Evolutionary conservation across 352 stramenopile species (phyloP), one percentile per base, ranked within the genome.

Genomic region (Blastocystis sp.): DNA sequence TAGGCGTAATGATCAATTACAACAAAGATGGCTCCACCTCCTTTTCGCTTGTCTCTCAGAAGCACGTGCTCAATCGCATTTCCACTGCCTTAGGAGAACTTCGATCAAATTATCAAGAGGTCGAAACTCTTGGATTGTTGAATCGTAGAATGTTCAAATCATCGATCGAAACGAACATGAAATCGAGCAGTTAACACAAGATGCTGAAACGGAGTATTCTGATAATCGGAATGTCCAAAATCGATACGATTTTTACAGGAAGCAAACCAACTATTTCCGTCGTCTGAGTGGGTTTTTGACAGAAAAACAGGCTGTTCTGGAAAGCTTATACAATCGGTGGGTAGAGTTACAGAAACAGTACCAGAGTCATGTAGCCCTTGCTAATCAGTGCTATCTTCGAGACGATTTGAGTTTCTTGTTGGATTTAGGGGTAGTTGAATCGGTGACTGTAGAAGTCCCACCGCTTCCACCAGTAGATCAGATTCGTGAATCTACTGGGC

Each of bases 231-330:
- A 63, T 41, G 50, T 81, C 37, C 24, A 81, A 24, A 65, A 16
- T 41, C 70, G 70, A 16, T 81, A 81, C 55, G 70, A 81, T 16
- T 81, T 63, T 65, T 81, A 81, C 24, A 45, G 55, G 26, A 50
- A 63, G 39, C 70, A 81, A 41, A 43, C 24, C 20, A 47, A 81
- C 16, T 81, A 64, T 41, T 81, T 81, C 70, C 39, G 70, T n/a
- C 70, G 70, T 18, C 43, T 81, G 34, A 81, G 70, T 41, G 70
- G 70, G 45, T 81, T 62, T 41, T 41, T 81, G 16, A 81, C 70
- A 8, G 70, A 81, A 26, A 24, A 41, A 1, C 20, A 41, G 54
- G 50, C 4, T n/a, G 45, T 62, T 41, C 7, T 81, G 8, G 70
- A 81, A 16, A 7, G 39, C 37, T 41, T 81, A 45, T 64, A 63